Evolutionary conservation across 495 filamentous ascomycete genomes (phyloP), one percentile per base, ranked within the genome.

Genomic region (Penicillium bovifimosum): DNA sequence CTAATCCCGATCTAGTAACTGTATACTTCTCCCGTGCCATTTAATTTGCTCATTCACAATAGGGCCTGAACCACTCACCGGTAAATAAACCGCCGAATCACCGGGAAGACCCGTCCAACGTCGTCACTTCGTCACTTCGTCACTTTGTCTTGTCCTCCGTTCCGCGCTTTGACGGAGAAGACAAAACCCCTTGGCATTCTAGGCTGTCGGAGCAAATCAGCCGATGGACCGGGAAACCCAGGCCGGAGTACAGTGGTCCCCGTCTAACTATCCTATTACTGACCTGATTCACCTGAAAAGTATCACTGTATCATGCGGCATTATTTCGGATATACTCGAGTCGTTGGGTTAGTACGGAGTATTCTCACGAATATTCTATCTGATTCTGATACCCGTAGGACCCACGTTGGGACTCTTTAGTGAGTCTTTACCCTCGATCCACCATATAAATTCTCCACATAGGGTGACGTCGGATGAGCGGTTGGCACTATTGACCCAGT

Each of bases 391-490:
- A 24, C 6, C 28, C 20, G n/a, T 47, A 35, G 44, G 36, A 6
- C 43, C 16, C 10, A 13, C 14, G 34, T 14, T n/a, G n/a, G 16
- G 34, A 36, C 34, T 5, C 9, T 13, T 10, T 24, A 24, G n/a
- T 16, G 34, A 36, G n/a, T 5, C 9, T 13, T 10, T 24, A 24
- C 20, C 2, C 5, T 13, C 13, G 34, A 36, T 33, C 17, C 13
- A 47, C 20, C 16, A 6, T 6, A 11, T 5, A n/a, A 2, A 8
- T 29, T 52, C 56, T 47, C 60, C 60, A 60, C 55, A 29, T 36
- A 31, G 48, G 47, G 53, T 62, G 56, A 62, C 60, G 56, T 62
- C 60, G 56, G 48, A 59, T 56, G 56, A 62, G 59, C 50, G 59
- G 36, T 45, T 11, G 34, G 38, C 50, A 55, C 38, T 26, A 39